Evolutionary conservation across 2,329 filamentous ascomycete species (phyloP).

Genomic region (Ascochyta clinopodiicola): DNA sequence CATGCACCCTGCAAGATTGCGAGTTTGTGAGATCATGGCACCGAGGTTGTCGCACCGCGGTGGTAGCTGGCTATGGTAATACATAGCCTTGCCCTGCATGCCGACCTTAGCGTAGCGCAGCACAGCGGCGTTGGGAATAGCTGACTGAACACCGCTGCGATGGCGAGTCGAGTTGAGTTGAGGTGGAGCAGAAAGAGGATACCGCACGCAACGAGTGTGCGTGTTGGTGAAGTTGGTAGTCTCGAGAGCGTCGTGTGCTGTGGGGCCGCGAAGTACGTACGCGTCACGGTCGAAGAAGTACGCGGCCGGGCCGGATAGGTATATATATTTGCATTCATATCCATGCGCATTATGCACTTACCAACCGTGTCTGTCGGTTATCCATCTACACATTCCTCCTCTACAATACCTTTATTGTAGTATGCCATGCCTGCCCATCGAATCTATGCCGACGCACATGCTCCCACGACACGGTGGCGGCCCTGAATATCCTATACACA

Average conservation of each 20-base stretch:
- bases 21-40: no score
- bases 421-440: neutral
- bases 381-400: constrained; percentile 2
- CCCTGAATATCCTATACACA: constrained; percentile 8
- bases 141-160: no score
- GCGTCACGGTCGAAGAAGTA: neutral
- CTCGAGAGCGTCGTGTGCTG: neutral
- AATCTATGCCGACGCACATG: neutral
- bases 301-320: neutral
- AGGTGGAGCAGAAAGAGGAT: no score
- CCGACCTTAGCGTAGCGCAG: no score
- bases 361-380: neutral
- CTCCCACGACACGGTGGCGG: neutral
- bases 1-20: neutral
- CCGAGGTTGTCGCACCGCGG: no score
- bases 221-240: neutral
- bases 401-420: constrained; percentile 1
- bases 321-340: constrained; percentile 9
- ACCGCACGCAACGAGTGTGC: no score
- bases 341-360: constrained; percentile 12
- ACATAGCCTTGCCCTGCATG: no score
- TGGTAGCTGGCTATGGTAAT: no score
- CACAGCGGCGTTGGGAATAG: no score
- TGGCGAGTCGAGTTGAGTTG: no score
- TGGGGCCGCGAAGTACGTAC: neutral